phyloP scores from a whole-genome alignment of 1,284 basidiomycete genomes.

The Fomitopsis pinicola region DNA sequence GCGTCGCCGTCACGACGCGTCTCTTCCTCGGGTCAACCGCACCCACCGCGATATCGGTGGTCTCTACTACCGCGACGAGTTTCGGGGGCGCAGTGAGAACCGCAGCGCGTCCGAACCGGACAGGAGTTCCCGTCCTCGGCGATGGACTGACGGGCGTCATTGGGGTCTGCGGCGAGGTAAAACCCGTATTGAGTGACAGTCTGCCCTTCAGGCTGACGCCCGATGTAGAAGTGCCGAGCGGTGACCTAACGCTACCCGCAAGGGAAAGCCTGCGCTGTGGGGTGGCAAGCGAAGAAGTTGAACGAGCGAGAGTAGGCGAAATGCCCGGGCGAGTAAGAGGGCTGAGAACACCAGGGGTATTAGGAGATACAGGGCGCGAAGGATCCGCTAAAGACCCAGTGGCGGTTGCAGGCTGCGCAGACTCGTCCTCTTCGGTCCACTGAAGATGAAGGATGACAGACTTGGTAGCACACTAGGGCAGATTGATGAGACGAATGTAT shows the following conservation, averaged over 20 bases:
- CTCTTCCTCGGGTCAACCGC: constrained; percentile 79
- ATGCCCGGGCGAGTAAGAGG: constrained; percentile 31
- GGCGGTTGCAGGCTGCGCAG: constrained; percentile 12
- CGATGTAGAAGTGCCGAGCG: constrained; percentile 4
- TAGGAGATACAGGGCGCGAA: constrained; percentile 17
- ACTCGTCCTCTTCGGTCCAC: constrained; percentile 71
- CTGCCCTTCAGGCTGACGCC: constrained; percentile 18
- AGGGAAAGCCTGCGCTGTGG: constrained; percentile 42
- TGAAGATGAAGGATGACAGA: constrained; percentile 83
- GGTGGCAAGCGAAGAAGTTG: constrained; percentile 43
- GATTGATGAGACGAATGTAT: background rate
- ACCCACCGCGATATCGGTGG: constrained; percentile 78
- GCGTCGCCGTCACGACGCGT: constrained; percentile 78
- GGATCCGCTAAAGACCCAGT: constrained; percentile 15
- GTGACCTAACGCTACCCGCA: constrained; percentile 14
- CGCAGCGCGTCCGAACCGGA: constrained; percentile 61
- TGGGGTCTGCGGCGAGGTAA: constrained; percentile 25
- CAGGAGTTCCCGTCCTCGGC: constrained; percentile 38
- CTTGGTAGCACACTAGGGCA: constrained; percentile 77
- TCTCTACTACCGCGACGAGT: constrained; percentile 76
- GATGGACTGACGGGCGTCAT: constrained; percentile 40
- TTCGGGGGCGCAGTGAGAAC: constrained; percentile 76
- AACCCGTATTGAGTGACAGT: constrained; percentile 22
- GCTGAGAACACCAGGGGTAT: constrained; percentile 18
- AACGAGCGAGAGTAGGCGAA: constrained; percentile 38